Evolutionary conservation across 2,329 filamentous ascomycete species (phyloP), one percentile per base, ranked within the genome.

Genomic region (Fusarium begoniae): DNA sequence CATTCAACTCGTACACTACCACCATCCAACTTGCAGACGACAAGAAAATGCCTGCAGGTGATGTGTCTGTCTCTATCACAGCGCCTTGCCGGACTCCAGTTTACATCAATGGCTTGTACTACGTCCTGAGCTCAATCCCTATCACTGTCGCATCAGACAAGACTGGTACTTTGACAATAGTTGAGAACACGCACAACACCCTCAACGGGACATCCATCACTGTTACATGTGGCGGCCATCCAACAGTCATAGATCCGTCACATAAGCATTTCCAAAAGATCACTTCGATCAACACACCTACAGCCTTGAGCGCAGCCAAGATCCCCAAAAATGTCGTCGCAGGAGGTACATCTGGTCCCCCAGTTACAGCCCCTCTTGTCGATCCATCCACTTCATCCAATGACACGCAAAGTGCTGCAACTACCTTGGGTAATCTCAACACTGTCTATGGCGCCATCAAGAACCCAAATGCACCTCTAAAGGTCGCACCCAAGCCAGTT

Each of bases 281-380:
- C 0, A 53, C 50, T 2, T 26, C 50, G 0, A 18, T 38, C 0
- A 38, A 38, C 15, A 38, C 50, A 3, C 3, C 32, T 12, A 24
- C 32, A 6, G 12, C n/a, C 10, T 35, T 53, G 22, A 24, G 30
- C 17, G n/a, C n/a, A 18, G 48, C 48, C 15, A 18, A 13, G 8
- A 53, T 53, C 7, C 17, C n/a, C 7, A 53, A 35, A 6, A 38
- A 38, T 22, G n/a, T 38, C 12, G 12, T 26, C 24, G 50, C 24
- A 26, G 35, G 50, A 22, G 50, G 50, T 11, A 53, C 35, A 22
- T 5, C 10, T 17, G 48, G 32, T 3, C 17, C 48, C 32, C 5
- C 32, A 20, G 32, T 35, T 4, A 53, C 32, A 26, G 17, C 15
- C 7, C 32, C 48, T 37, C 32, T 53, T 22, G 32, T 53, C 14